Evolutionary conservation across 345 rosid genomes (phyloP), one percentile per base, ranked within the genome.

Genomic region (Gossypium sturtianum): DNA sequence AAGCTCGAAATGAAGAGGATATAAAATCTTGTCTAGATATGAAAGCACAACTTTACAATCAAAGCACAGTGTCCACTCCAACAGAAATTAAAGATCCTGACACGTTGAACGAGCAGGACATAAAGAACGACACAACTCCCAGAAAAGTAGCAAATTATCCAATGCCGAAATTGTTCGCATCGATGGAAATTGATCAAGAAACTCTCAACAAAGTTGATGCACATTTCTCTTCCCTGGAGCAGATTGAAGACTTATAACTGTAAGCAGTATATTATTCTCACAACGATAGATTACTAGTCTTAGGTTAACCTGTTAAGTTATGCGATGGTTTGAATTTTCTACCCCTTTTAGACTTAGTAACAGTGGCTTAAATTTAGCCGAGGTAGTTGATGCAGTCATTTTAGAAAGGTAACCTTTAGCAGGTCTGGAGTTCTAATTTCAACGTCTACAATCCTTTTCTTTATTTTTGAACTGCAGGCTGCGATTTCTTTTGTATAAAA

Each of bases 1-100:
- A 85, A 87, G 91, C 93, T 75, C 88, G 91, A 76, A 91, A 78
- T 44, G 96, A 87, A 60, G 97, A 75, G 49, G 62, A 95, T 84
- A 81, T 93, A 60, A 89, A 86, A 71, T 86, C 90, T 74, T 93
- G 92, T 77, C 62, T 78, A 78, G 97, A 49, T 29, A 64, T 74
- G 47, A 59, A 60, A 19, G 52, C 16, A 0, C 61, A 29, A 7
- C 45, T 43, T n/a, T 64, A 64, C 17, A 38, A 52, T 73, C 78
- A 49, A 17, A 78, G 20, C 10, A 11, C 51, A 12, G 27, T 63
- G 47, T 71, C 85, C 23, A 73, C 48, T 47, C 44, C 68, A 68
- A 43, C 77, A 47, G 85, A 77, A 78, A 68, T 72, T 12, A 72
- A 77, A 63, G 80, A 53, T 66, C 51, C 6, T 7, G 77, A 74